Percentiles rank a stretch among this genome's conserved stretches.
phyloP scores from a whole-genome alignment of 1,139 yeast species.

The Protomyces arabidopsidicola region DNA sequence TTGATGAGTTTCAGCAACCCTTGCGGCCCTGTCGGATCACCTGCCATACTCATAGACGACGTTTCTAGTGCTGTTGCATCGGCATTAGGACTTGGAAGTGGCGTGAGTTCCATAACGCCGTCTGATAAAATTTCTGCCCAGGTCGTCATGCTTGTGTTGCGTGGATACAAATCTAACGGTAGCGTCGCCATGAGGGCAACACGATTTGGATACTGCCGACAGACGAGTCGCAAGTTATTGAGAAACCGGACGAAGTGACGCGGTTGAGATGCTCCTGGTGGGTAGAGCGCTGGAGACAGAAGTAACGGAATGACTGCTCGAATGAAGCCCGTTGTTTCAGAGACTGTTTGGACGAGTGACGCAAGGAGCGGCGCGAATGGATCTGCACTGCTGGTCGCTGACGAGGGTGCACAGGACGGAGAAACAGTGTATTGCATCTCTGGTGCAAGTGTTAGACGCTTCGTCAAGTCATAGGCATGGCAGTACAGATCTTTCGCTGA shows the following conservation, averaged over 20 bases:
- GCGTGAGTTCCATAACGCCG: conserved; percentile 68
- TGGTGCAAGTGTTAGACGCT: conserved; percentile 28
- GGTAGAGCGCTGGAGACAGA: conserved; percentile 72
- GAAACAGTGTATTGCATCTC: neutral
- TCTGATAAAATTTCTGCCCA: conserved; percentile 62
- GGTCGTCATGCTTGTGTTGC: conserved; percentile 49
- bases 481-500: conserved; percentile 29
- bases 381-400: conserved; percentile 12
- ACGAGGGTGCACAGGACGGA: conserved; percentile 11
- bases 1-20: conserved; percentile 30
- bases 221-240: conserved; percentile 55
- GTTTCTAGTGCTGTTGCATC: conserved; percentile 67
- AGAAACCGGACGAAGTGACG: conserved; percentile 56
- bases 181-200: conserved; percentile 54
- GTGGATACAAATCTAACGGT: conserved; percentile 62
- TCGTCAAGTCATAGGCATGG: conserved; percentile 31
- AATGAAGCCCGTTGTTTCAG: conserved; percentile 41
- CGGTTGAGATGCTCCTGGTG: conserved; percentile 51
- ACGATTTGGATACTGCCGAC: conserved; percentile 48
- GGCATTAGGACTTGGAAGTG: conserved; percentile 52
- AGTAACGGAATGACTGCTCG: conserved; percentile 71
- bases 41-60: conserved; percentile 60
- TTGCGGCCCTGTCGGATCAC: conserved; percentile 24
- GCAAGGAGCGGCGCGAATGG: conserved; percentile 29
- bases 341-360: conserved; percentile 23